Base-by-base conservation (phyloP, 257 asterid species). In the Linaria vulgaris region DNA sequence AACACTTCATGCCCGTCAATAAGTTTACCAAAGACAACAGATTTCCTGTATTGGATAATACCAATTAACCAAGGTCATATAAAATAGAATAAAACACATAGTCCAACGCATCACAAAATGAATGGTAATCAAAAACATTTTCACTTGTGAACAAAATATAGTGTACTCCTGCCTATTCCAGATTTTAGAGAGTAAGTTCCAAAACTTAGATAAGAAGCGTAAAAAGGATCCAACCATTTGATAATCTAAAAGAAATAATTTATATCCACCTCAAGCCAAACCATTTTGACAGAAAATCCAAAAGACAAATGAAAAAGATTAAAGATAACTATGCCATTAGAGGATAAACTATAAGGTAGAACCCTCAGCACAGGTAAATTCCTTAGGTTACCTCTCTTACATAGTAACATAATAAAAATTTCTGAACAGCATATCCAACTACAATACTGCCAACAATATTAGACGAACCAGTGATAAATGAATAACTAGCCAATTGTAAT, bases 1-100 rank as follows among this genome's bases (percentile, higher is more conserved):
- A 94, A 74, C 73, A 90, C 78, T 41, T 81, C 96, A 63, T 73
- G 78, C 22, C 99, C 99, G 59, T 82, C 81, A 48, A 94, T 83
- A 77, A 94, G 97, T 74, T 85, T 90, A 63, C 99, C 99, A 25
- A 94, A 94, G 59, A 94, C 97, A 6, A 85, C 62, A 48, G 73
- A 78, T 81, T 94, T 90, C 86, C 99, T 94, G 91, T 76, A 75
- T 56, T 59, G 66, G 47, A 44, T 53, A 63, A 68, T 13, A 38
- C 69, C 47, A 63, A 53, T 70, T 43, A 66, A 68, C 60, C 24
- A 58, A 22, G 46, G 49, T 12, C 41, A 47, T 37, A 54, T 4
- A 17, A 22, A 37, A 61, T 13, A 27, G 34, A 6, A 27, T 27
- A 2, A 27, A 27, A 6, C 34, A 27, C 6, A 27, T 2, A 2